Conservation (phyloP, 495 filamentous ascomycete genomes). For the Tuber brumale region DNA sequence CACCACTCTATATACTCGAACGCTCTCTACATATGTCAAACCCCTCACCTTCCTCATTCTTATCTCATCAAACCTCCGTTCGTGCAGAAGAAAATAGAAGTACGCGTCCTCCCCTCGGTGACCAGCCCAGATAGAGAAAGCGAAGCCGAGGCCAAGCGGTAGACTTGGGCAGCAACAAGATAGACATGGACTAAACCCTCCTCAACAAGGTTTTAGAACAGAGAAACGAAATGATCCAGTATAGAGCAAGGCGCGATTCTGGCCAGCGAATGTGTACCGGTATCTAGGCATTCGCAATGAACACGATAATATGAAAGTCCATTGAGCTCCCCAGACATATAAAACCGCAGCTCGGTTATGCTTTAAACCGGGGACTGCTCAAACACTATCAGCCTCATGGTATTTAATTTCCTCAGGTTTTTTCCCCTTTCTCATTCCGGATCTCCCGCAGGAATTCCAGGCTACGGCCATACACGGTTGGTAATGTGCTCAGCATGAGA, state of each 20-base stretch:
- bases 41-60: constrained; percentile 5
- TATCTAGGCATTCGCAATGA: background rate
- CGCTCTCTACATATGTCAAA: background rate
- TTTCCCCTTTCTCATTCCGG: background rate
- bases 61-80: constrained; percentile 4
- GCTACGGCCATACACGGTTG: background rate
- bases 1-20: background rate
- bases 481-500: background rate
- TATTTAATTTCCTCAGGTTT: background rate
- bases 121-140: background rate
- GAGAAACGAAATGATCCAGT: background rate
- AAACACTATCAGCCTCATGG: background rate
- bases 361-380: background rate
- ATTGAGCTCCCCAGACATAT: background rate
- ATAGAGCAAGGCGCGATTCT: background rate
- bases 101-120: background rate
- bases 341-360: background rate
- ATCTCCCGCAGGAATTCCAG: background rate
- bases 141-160: background rate
- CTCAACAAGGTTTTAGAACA: background rate
- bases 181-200: background rate
- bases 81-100: background rate
- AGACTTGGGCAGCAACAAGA: background rate
- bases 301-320: background rate
- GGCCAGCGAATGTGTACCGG: background rate